Conservation (phyloP, 2,329 filamentous ascomycete species). For the Neonectria faginata region DNA sequence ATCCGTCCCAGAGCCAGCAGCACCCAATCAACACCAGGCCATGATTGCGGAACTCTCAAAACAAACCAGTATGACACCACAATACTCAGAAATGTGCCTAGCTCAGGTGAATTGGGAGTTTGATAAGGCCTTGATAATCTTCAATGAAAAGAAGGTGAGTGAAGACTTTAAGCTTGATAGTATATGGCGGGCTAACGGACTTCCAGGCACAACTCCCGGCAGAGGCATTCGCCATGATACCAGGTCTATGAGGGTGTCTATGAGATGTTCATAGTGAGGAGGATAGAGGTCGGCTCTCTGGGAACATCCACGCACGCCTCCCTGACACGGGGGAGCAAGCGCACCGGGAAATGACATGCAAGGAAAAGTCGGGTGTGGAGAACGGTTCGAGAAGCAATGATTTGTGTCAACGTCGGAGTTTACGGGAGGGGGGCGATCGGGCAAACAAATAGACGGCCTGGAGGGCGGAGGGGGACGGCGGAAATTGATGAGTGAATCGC, state of each 20-base stretch:
- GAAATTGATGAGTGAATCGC: conserved; percentile 17
- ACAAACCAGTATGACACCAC: conserved; percentile 82
- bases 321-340: not conserved
- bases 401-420: conserved; percentile 42
- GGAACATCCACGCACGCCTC: not conserved
- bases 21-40: conserved; percentile 69
- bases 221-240: conserved; percentile 57
- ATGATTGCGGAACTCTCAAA: conserved; percentile 81
- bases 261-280: not conserved
- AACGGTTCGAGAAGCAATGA: conserved; percentile 34
- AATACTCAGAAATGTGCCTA: conserved; percentile 85
- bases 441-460: conserved; percentile 31
- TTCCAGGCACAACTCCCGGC: conserved; percentile 59
- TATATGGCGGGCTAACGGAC: conserved; percentile 24
- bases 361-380: conserved; percentile 12
- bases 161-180: not conserved
- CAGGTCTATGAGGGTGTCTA: conserved; percentile 21
- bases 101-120: conserved; percentile 84
- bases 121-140: conserved; percentile 78
- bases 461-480: conserved; percentile 15
- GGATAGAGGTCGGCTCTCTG: not conserved
- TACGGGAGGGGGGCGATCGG: conserved; percentile 26
- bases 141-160: conserved; percentile 79
- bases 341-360: conserved; percentile 4
- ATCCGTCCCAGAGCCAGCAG: conserved; percentile 40